Percentiles rank a stretch among this genome's conserved stretches.
Evolutionary conservation across 169 alveolate genomes (phyloP).

Genomic region (Cystoisospora suis): DNA sequence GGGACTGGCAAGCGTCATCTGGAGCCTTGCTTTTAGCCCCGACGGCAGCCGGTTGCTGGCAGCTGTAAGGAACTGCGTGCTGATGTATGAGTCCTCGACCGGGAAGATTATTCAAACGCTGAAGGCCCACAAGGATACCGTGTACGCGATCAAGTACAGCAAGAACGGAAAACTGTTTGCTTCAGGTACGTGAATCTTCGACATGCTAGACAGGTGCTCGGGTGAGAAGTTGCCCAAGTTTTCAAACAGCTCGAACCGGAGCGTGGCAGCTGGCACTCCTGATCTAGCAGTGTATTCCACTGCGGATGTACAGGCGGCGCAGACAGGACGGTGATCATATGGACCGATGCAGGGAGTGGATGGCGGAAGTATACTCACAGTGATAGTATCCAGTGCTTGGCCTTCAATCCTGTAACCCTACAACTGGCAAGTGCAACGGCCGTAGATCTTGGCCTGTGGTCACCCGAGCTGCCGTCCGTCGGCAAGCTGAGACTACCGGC

Average conservation of each 20-base stretch:
- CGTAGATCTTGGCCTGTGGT: constrained; percentile 84
- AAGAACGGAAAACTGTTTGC: constrained; percentile 88
- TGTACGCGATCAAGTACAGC: constrained; percentile 84
- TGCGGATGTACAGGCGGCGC: constrained; percentile 72
- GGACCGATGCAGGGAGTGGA: constrained; percentile 79
- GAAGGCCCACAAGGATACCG: constrained; percentile 77
- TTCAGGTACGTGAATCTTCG: constrained; percentile 83
- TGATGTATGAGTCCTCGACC: constrained; percentile 66
- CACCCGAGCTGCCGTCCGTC: background rate
- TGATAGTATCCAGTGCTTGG: constrained; percentile 78
- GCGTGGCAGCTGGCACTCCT: too few species aligned
- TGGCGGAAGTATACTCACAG: constrained; percentile 76
- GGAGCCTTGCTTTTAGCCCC: constrained; percentile 74
- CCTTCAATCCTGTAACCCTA: constrained; percentile 82
- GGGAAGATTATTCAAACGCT: constrained; percentile 70
- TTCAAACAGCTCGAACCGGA: too few species aligned
- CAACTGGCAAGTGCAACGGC: constrained; percentile 79
- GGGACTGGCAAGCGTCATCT: constrained; percentile 62
- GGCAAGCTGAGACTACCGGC: constrained; percentile 58
- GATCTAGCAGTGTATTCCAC: too few species aligned
- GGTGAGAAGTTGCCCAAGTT: too few species aligned
- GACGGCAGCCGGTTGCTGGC: constrained; percentile 69
- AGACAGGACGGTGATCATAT: constrained; percentile 79
- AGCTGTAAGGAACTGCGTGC: constrained; percentile 72
- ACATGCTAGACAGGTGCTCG: too few species aligned